phyloP scores from a whole-genome alignment of 2,329 filamentous ascomycete species.

The Fusarium pseudoanthophilum region DNA sequence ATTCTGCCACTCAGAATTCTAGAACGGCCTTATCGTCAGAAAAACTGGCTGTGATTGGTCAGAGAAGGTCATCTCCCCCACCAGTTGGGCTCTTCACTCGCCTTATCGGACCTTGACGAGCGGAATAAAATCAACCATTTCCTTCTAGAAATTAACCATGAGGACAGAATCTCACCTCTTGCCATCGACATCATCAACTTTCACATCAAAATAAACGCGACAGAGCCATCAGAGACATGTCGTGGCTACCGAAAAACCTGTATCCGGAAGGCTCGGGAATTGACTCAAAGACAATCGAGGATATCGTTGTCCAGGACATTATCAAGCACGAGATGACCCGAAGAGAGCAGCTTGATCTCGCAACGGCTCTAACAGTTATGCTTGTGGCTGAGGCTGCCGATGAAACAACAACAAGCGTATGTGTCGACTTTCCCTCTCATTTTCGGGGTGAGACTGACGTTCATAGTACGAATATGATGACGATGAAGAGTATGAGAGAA shows the following conservation, averaged over 20 bases:
- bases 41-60: constrained; percentile 7
- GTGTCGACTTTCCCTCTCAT: background rate
- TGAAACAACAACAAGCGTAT: constrained; percentile 29
- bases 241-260: background rate
- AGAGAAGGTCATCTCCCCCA: background rate
- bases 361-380: constrained; percentile 27
- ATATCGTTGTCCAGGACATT: constrained; percentile 28
- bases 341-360: background rate
- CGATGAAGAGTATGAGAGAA: constrained; percentile 8
- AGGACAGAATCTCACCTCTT: constrained; percentile 16
- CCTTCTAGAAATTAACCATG: constrained; percentile 8
- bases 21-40: constrained; percentile 23
- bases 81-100: constrained; percentile 19
- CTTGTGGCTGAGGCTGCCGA: background rate
- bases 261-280: background rate
- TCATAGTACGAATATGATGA: constrained; percentile 36
- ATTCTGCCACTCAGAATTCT: constrained; percentile 20
- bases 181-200: constrained; percentile 16
- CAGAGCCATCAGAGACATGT: background rate
- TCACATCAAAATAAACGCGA: background rate
- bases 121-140: constrained; percentile 26
- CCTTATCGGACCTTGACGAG: constrained; percentile 25
- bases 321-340: constrained; percentile 17
- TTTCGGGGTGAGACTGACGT: constrained; percentile 8
- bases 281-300: background rate